Conservation (phyloP, 208 protist genomes). For the Jaenimonas drosophilae region DNA sequence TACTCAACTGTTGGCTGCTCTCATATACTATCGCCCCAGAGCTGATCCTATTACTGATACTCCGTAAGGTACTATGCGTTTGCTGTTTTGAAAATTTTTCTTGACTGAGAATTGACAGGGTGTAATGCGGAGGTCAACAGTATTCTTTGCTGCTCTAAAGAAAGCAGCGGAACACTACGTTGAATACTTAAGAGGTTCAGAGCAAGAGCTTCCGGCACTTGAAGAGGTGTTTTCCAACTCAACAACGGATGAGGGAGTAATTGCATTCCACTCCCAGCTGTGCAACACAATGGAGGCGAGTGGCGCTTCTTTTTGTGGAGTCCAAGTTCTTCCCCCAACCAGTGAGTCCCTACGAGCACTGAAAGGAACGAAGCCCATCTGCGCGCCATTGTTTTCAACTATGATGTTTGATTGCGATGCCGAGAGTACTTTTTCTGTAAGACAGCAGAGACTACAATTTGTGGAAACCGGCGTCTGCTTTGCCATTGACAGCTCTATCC, state of each 20-base stretch:
- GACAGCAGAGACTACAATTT: constrained; percentile 51
- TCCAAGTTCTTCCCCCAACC: constrained; percentile 58
- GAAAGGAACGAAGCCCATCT: constrained; percentile 30
- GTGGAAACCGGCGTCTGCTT: constrained; percentile 55
- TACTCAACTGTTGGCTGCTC: neutral
- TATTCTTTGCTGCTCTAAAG: constrained; percentile 9
- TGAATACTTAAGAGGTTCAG: constrained; percentile 44
- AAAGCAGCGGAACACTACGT: constrained; percentile 33
- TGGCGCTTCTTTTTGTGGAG: constrained; percentile 35
- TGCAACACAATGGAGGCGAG: constrained; percentile 48
- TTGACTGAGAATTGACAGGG: no score
- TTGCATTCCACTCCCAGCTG: constrained; percentile 59
- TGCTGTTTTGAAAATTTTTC: constrained; percentile 2
- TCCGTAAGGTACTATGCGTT: neutral
- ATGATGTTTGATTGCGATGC: no score
- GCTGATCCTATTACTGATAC: neutral
- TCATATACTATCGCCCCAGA: neutral
- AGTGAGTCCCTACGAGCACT: constrained; percentile 29
- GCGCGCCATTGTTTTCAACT: constrained; percentile 65
- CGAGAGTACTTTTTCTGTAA: constrained; percentile 18
- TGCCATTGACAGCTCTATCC: constrained; percentile 14
- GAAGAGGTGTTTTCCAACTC: constrained; percentile 64
- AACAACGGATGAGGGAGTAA: no score
- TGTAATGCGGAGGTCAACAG: no score
- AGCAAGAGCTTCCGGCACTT: constrained; percentile 52